Conservation (phyloP, 768 basidiomycete genomes). For the Psilocybe cyanescens region DNA sequence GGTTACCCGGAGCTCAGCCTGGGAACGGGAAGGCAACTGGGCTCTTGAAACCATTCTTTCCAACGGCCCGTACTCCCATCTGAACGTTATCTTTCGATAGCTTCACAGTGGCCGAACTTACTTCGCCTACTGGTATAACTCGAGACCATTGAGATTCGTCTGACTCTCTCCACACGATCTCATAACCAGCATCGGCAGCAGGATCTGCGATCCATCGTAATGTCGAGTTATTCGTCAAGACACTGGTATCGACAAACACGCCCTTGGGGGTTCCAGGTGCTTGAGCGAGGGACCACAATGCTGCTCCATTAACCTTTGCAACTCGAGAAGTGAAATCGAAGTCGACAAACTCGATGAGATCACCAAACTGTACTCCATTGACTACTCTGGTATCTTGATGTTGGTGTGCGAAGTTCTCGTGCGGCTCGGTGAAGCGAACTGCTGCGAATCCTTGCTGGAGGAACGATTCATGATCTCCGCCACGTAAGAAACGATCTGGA, state of each 20-base stretch:
- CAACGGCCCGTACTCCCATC: constrained; percentile 52
- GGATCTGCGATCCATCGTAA: constrained; percentile 47
- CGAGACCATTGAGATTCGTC: constrained; percentile 52
- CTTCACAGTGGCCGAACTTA: constrained; percentile 41
- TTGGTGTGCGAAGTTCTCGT: constrained; percentile 62
- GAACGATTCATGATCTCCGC: constrained; percentile 60
- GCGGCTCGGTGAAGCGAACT: constrained; percentile 58
- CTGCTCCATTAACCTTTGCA: constrained; percentile 54
- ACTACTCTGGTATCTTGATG: constrained; percentile 57
- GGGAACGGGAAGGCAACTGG: constrained; percentile 47
- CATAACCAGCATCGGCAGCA: constrained; percentile 46
- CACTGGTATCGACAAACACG: constrained; percentile 47
- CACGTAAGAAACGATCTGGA: constrained; percentile 56
- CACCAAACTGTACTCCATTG: constrained; percentile 58
- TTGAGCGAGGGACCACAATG: constrained; percentile 57
- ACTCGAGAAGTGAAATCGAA: constrained; percentile 55
- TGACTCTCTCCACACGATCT: constrained; percentile 54
- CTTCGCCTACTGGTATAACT: constrained; percentile 51
- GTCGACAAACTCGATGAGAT: constrained; percentile 56
- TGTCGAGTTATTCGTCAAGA: constrained; percentile 58
- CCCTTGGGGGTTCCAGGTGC: constrained; percentile 58
- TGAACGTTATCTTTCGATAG: constrained; percentile 57
- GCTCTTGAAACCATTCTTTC: constrained; percentile 54
- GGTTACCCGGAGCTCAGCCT: background rate
- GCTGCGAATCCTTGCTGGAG: constrained; percentile 53